Evolutionary conservation across 2,329 filamentous ascomycete genomes (phyloP).

Genomic region (Penicillium freii): DNA sequence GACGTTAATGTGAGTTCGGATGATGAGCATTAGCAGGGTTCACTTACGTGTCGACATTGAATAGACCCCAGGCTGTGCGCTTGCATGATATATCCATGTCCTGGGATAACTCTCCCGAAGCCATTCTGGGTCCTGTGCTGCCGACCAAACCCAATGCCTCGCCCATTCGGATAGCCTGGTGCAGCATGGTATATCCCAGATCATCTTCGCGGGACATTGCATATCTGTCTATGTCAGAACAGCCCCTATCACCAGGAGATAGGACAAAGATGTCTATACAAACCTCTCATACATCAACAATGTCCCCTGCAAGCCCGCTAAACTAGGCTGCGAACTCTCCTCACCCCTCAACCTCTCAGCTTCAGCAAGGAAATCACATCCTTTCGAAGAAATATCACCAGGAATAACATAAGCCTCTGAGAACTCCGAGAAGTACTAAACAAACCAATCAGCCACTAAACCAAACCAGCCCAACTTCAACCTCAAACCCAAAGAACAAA

Average conservation of each 20-base stretch:
- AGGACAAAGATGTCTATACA: background rate
- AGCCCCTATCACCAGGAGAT: background rate
- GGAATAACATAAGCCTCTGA: constrained; percentile 39
- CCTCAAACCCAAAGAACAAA: background rate
- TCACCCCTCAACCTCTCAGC: constrained; percentile 33
- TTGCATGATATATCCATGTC: constrained; percentile 35
- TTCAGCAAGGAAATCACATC: constrained; percentile 37
- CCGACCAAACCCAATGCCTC: constrained; percentile 35
- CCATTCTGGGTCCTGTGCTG: constrained; percentile 21
- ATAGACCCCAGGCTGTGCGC: constrained; percentile 39
- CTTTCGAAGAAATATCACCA: constrained; percentile 39
- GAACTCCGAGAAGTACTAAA: constrained; percentile 40
- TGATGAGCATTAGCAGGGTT: background rate
- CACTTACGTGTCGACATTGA: constrained; percentile 41
- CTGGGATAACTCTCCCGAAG: constrained; percentile 21
- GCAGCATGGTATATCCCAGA: constrained; percentile 38
- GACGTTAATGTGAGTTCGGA: background rate
- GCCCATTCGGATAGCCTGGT: constrained; percentile 37
- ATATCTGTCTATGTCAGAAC: constrained; percentile 26
- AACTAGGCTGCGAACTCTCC: constrained; percentile 24
- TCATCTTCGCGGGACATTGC: constrained; percentile 39
- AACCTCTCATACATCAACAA: constrained; percentile 39
- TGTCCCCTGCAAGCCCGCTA: constrained; percentile 36
- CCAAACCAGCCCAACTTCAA: background rate
- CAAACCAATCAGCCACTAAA: background rate